Conservation (phyloP, 345 rosid species). For the Lumnitzera littorea region DNA sequence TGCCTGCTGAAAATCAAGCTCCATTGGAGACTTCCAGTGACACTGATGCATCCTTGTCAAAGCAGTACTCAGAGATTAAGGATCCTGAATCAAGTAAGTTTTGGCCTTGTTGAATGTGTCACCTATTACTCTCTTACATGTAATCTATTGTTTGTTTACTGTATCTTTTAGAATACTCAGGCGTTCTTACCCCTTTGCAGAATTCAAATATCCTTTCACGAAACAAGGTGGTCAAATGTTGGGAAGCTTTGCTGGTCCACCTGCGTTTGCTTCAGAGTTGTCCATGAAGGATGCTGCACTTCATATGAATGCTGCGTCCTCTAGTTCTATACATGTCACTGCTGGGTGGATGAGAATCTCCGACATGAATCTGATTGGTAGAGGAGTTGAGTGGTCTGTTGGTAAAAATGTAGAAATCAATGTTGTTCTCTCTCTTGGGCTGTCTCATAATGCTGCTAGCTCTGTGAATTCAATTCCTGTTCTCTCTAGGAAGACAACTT, state of each 20-base stretch:
- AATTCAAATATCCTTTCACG: conserved; percentile 48
- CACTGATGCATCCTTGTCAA: conserved; percentile 48
- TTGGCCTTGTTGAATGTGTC: background rate
- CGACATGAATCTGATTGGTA: conserved; percentile 21
- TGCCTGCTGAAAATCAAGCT: conserved; percentile 21
- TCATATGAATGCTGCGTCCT: conserved; percentile 42
- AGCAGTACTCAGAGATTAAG: conserved; percentile 32
- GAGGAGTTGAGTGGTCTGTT: conserved; percentile 46
- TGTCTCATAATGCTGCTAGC: conserved; percentile 27
- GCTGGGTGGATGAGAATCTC: conserved; percentile 81
- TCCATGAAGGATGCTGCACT: conserved; percentile 54
- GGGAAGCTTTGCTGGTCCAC: conserved; percentile 61
- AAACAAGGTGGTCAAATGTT: conserved; percentile 75
- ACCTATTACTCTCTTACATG: background rate
- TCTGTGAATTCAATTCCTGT: conserved; percentile 11
- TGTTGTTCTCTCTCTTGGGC: conserved; percentile 38
- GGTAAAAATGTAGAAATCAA: conserved; percentile 51
- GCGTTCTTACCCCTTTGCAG: conserved; percentile 25
- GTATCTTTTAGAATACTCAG: background rate
- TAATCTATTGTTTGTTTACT: background rate
- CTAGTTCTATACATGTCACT: conserved; percentile 66
- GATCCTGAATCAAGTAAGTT: conserved; percentile 52
- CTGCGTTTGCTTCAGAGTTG: conserved; percentile 65
- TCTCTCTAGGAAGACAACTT: conserved; percentile 29
- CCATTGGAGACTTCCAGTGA: conserved; percentile 22